A percentile compares a stretch with the other conserved stretches of the same genome.
Conservation (phyloP, 148 eudicot genomes). For the Nyssa sinensis region DNA sequence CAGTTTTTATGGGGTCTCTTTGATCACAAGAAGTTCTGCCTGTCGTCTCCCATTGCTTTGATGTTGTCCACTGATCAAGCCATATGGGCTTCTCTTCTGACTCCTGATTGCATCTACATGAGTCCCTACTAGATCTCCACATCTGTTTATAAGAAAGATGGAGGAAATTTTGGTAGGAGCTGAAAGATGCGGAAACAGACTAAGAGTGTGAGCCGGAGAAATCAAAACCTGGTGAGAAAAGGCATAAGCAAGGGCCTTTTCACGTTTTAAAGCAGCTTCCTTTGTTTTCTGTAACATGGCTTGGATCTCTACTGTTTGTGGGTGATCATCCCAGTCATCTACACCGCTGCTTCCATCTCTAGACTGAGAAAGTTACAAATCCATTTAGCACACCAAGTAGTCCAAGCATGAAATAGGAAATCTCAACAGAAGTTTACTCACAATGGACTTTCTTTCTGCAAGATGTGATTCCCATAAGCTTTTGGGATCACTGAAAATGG, state of each 20-base stretch:
- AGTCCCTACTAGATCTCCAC: conserved; percentile 38
- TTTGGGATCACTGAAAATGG: conserved; percentile 20
- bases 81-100: conserved; percentile 25
- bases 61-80: conserved; percentile 22
- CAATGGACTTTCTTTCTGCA: conserved; percentile 22
- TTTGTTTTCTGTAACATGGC: conserved; percentile 26
- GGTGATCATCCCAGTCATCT: conserved; percentile 30
- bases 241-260: conserved; percentile 32
- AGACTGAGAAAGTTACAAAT: conserved; percentile 24
- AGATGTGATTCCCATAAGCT: conserved; percentile 18
- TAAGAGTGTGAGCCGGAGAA: too few relatives aligned
- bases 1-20: conserved; percentile 35
- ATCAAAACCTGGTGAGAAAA: conserved; percentile 36
- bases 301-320: conserved; percentile 28
- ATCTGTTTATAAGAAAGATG: conserved; percentile 30
- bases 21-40: conserved; percentile 48
- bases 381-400: not conserved
- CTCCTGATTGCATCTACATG: conserved; percentile 21
- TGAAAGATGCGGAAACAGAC: not conserved
- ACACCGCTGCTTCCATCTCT: conserved; percentile 16
- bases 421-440: conserved; percentile 11
- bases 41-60: conserved; percentile 23
- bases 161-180: conserved; percentile 1
- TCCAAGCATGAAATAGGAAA: not conserved
- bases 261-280: conserved; percentile 26